These are phyloP conservation scores for Nothophytophthora sp. DNA, from an alignment of 352 stramenopile genomes.

Conservation along the genomic window DNA sequence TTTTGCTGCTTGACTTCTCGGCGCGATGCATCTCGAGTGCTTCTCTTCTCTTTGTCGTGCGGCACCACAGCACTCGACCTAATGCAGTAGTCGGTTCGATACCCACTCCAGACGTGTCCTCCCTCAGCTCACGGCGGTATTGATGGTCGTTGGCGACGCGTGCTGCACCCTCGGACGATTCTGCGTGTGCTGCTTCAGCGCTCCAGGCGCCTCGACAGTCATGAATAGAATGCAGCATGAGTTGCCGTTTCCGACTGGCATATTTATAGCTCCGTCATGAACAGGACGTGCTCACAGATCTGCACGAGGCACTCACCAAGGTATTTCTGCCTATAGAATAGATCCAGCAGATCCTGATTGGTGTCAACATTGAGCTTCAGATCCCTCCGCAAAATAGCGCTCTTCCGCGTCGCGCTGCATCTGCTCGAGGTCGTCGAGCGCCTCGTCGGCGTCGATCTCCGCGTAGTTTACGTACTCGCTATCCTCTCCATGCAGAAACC, in stretches of 20 bases:
- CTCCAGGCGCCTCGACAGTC: conserved; percentile 6
- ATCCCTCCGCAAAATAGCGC: conserved; percentile 58
- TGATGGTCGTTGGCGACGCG: too few relatives aligned
- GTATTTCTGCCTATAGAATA: too few relatives aligned
- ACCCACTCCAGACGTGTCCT: not conserved
- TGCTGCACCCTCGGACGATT: conserved; percentile 1
- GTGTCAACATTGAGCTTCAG: not conserved
- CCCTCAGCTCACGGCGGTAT: not conserved
- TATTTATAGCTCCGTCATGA: conserved; percentile 18
- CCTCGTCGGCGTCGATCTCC: conserved; percentile 59
- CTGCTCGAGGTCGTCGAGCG: conserved; percentile 63
- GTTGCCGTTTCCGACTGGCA: conserved; percentile 5
- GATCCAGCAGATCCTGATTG: not conserved
- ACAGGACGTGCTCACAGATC: too few relatives aligned
- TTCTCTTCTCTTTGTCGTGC: too few relatives aligned
- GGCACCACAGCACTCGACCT: too few relatives aligned
- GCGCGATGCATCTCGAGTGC: conserved; percentile 63
- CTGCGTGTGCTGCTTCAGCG: not conserved
- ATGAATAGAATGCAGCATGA: conserved; percentile 5
- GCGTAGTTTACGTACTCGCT: conserved; percentile 63
- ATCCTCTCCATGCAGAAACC: conserved; percentile 71
- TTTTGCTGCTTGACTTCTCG: conserved; percentile 78
- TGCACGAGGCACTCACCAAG: too few relatives aligned
- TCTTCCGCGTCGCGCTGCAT: conserved; percentile 83
- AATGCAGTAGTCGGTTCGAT: conserved; percentile 19